Conservation (phyloP, 805 yeast genomes). For the Clavispora carvajalis region DNA sequence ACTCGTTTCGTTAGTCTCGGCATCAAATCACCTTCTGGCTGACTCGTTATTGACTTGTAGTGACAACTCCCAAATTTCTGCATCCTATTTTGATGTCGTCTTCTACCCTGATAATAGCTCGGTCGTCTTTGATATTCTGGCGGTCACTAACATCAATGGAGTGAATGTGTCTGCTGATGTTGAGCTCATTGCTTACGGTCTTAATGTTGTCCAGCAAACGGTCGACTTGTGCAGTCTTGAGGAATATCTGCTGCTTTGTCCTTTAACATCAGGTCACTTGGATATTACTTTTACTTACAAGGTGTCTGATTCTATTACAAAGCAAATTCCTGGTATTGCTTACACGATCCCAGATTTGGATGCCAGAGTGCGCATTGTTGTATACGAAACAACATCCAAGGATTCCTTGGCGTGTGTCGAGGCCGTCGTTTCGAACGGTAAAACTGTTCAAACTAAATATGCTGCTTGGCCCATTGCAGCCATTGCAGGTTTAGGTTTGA, state of each 20-base stretch:
- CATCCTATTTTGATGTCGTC: conserved; percentile 72
- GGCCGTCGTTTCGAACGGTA: conserved; percentile 80
- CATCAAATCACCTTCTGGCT: conserved; percentile 37
- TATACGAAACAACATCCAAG: conserved; percentile 35
- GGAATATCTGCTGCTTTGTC: conserved; percentile 52
- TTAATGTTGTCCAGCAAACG: conserved; percentile 50
- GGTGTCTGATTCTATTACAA: conserved; percentile 37
- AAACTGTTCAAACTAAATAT: conserved; percentile 84
- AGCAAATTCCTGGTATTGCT: conserved; percentile 73
- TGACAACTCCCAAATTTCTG: conserved; percentile 82
- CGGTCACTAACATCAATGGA: conserved; percentile 72
- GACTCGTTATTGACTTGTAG: conserved; percentile 85
- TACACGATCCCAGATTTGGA: conserved; percentile 92
- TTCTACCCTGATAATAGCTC: conserved; percentile 63
- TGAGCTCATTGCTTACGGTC: conserved; percentile 74
- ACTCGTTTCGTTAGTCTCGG: conserved; percentile 12
- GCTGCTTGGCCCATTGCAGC: conserved; percentile 92
- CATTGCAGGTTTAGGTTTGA: conserved; percentile 78
- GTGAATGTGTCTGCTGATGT: conserved; percentile 58
- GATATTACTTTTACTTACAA: conserved; percentile 53
- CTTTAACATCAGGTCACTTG: conserved; percentile 81
- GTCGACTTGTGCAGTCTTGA: conserved; percentile 61
- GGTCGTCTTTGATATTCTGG: conserved; percentile 64
- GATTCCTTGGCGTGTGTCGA: conserved; percentile 83
- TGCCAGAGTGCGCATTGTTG: conserved; percentile 77